Base-by-base conservation (phyloP, 176 grass and related monocot species). In the Calamus simplicifolius region DNA sequence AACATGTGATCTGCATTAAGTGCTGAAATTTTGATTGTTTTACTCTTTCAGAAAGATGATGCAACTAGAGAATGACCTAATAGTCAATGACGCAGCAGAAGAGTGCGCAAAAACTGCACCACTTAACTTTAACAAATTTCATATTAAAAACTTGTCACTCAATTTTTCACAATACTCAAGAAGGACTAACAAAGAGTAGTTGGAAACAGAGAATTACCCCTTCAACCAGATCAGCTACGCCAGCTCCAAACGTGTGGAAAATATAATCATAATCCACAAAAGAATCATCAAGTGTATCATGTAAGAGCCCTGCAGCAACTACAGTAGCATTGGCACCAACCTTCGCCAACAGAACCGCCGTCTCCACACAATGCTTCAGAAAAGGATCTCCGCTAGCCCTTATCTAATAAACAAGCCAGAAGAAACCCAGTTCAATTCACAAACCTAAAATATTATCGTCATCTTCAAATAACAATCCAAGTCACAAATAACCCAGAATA, bases 261-360 rank as follows among this genome's bases (percentile, higher is more conserved):
- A 98, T 83, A 71, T 81, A 54, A 51, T 83, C 81, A 19, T 92
- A 92, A 57, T 81, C 84, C 73, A 98, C 58, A 19, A 83, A 89
- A 0, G 88, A 89, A 83, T 98, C 94, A 69, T 98, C 94, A 19
- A 90, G 77, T 13, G 94, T 83, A 57, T 98, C 94, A 23, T 98
- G 94, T 17, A 98, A 70, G 62, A 98, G 84, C 7, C 94, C 88
- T 0, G 94, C 88, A 4, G 81, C 80, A 29, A 98, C 84, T 4
- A 98, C 73, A 4, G 81, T 83, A 2, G 64, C 29, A 16, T 80
- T 85, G 27, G 85, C 94, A 0, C 94, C 94, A 38, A 98, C 78
- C 55, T 79, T 76, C 6, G 94, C 94, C 4, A 98, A 75, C 19
- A 89, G 67, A 30, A 93, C 66, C 8, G 84, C 84, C 21, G 94